These are phyloP conservation scores for Penicillium alfredii DNA, from an alignment of 495 filamentous ascomycete species.

Conservation along the genomic window DNA sequence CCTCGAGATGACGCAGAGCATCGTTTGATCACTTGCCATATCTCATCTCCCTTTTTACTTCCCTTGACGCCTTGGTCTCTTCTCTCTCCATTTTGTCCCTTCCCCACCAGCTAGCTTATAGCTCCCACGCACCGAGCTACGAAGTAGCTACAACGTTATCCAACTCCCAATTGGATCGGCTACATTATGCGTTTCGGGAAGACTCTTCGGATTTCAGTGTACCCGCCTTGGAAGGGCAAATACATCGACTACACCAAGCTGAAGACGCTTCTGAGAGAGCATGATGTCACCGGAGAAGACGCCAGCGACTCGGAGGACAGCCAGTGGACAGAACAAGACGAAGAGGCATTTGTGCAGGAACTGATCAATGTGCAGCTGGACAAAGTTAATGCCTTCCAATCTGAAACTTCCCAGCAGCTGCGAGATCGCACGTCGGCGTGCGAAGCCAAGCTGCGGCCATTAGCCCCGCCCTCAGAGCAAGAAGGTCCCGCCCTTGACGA, in stretches of 20 bases:
- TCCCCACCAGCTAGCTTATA: no score
- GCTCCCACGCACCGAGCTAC: no score
- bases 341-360: constrained; percentile 89
- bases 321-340: constrained; percentile 92
- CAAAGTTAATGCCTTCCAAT: constrained; percentile 89
- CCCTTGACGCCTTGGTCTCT: no score
- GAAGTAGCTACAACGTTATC: not conserved
- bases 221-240: constrained; percentile 82
- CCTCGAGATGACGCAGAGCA: no score
- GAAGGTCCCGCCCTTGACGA: constrained; percentile 28
- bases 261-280: constrained; percentile 77
- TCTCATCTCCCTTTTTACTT: no score
- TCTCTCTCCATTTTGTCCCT: no score
- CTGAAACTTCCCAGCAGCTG: constrained; percentile 63
- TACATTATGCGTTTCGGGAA: constrained; percentile 85
- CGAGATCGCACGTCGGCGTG: constrained; percentile 58
- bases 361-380: constrained; percentile 89
- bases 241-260: constrained; percentile 96
- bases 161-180: not conserved
- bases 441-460: constrained; percentile 45
- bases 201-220: constrained; percentile 71
- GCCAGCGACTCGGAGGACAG: constrained; percentile 45
- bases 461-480: constrained; percentile 30
- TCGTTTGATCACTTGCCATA: no score
- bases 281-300: constrained; percentile 46